Base-by-base conservation (phyloP, 2,329 filamentous ascomycete genomes). In the Bipolaris victoriae region DNA sequence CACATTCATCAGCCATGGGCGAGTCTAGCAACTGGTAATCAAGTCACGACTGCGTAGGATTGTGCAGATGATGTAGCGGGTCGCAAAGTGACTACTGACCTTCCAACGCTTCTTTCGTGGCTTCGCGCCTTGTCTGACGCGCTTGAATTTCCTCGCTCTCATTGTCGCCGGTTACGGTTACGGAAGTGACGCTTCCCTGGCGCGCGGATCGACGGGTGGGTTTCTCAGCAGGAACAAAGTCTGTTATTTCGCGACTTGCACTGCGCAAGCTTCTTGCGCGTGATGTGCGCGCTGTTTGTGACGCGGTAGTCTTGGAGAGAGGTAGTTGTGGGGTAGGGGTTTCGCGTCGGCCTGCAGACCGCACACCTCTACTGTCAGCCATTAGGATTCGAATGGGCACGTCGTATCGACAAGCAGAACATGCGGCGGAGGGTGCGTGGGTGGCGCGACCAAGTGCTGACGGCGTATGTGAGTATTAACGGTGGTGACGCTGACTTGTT, bases 231-330 rank as follows among this genome's bases (percentile, higher is more conserved):
- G 70, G 58, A 18, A 57, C 18, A 9, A 57, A 49, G 20, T 63
- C 57, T 11, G 71, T 71, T 4, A 75, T 52, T 43, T 79, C 78
- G 54, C 70, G 74, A 64, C 78, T 80, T 49, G 71, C 72, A 65
- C 77, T 79, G 63, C 78, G 72, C 44, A 76, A 70, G 22, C 58
- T 63, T 43, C 76, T 68, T 24, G 63, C 61, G 39, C 66, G 71
- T 60, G 70, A 55, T 55, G 60, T 61, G 60, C 67, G 72, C 57
- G 50, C 67, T 20, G 62, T 40, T 49, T 63, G 66, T 5, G 63
- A 58, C 13, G 61, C 56, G 41, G 60, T 60, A 37, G 59, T 52
- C 51, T 66, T 60, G 36, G 68, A 58, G 9, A 61, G 57, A 20
- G 68, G 57, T 22, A 67, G 64, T 55, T 74, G 69, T 48, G 70